Evolutionary conservation across 768 basidiomycete species (phyloP).

Genomic region (Mycena floridula): DNA sequence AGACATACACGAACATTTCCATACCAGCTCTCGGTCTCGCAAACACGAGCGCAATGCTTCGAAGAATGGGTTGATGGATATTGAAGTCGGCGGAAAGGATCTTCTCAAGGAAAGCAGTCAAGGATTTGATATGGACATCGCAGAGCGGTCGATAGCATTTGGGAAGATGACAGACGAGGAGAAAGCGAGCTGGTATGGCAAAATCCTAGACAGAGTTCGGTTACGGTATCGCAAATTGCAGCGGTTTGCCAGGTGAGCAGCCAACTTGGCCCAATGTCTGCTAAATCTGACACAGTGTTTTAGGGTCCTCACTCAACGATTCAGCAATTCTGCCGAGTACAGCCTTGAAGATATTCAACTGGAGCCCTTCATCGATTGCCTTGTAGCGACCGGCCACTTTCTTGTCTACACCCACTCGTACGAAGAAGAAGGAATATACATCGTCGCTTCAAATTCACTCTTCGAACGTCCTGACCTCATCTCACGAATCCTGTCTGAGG

Average conservation of each 20-base stretch:
- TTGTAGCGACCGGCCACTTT: constrained; percentile 85
- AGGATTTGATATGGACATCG: not conserved
- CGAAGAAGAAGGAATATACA: constrained; percentile 89
- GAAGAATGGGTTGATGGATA: not conserved
- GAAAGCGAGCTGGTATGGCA: constrained; percentile 83
- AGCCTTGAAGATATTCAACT: constrained; percentile 67
- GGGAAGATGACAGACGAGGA: constrained; percentile 76
- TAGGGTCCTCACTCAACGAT: constrained; percentile 74
- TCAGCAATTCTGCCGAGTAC: constrained; percentile 93
- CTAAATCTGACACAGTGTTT: not conserved
- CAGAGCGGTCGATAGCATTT: constrained; percentile 15
- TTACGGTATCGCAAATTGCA: constrained; percentile 91
- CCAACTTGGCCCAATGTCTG: not conserved
- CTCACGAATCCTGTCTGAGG: constrained; percentile 73
- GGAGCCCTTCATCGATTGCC: constrained; percentile 70
- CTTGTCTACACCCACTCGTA: constrained; percentile 86
- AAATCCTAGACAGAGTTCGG: constrained; percentile 89
- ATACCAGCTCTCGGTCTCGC: constrained; percentile 11
- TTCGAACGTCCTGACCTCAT: constrained; percentile 73
- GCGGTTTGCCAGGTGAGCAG: constrained; percentile 59
- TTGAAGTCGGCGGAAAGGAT: not conserved
- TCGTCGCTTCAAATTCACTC: constrained; percentile 75
- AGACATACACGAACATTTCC: constrained; percentile 22
- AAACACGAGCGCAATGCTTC: not conserved
- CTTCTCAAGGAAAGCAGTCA: not conserved